Evolutionary conservation across 768 basidiomycete species (phyloP).

Genomic region (Hemileccinum rubropunctum): DNA sequence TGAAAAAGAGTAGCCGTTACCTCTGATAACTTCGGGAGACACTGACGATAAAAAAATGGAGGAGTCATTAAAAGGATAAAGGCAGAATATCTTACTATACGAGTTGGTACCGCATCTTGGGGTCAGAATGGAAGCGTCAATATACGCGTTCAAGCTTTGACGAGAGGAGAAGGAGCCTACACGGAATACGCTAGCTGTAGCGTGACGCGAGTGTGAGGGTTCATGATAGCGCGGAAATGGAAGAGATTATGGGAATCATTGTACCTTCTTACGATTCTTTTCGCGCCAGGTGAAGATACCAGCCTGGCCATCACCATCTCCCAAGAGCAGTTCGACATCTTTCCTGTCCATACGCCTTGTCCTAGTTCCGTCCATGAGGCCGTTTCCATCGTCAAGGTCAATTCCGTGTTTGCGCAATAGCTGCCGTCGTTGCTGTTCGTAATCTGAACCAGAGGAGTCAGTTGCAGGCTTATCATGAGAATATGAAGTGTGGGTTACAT

Average conservation of each 20-base stretch:
- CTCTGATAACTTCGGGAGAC: slow-evolving; percentile 89
- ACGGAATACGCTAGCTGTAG: slow-evolving; percentile 82
- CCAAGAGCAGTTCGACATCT: slow-evolving; percentile 83
- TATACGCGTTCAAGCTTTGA: slow-evolving; percentile 8
- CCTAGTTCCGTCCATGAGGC: slow-evolving; percentile 62
- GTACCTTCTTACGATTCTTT: slow-evolving; percentile 85
- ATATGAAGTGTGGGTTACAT: slow-evolving; percentile 43
- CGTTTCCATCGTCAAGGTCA: slow-evolving; percentile 81
- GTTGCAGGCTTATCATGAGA: slow-evolving; percentile 2
- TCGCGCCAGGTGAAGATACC: slow-evolving; percentile 96
- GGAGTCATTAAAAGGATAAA: slow-evolving; percentile 24
- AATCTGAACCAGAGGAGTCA: slow-evolving; percentile 53
- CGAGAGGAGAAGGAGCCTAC: slow-evolving; percentile 46
- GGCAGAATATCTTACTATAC: slow-evolving; percentile 59
- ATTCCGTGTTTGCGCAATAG: slow-evolving; percentile 91
- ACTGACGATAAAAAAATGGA: slow-evolving; percentile 45
- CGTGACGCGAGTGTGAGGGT: slow-evolving; percentile 23
- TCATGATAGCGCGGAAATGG: slow-evolving; percentile 24
- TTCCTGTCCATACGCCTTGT: slow-evolving; percentile 78
- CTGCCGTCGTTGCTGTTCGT: slow-evolving; percentile 88
- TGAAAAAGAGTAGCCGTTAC: slow-evolving; percentile 89
- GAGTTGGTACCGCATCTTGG: slow-evolving; percentile 81
- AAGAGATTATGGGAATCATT: slow-evolving; percentile 30
- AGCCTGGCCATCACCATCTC: slow-evolving; percentile 73
- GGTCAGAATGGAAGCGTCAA: slow-evolving; percentile 32